phyloP scores from a whole-genome alignment of 352 stramenopile species.

The Phytophthora podocarpi region DNA sequence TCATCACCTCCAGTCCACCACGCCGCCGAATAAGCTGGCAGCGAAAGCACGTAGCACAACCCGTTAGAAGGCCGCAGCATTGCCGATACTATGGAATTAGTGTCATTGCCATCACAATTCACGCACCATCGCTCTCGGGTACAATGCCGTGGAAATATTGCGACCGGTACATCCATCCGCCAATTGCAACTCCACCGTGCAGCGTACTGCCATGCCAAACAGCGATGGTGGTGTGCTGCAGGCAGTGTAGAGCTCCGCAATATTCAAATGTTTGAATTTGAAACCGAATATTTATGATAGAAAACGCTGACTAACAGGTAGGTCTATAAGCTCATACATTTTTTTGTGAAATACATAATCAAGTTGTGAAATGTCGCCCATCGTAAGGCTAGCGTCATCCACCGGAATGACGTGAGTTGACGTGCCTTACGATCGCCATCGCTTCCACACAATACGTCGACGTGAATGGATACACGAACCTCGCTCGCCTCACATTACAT shows the following conservation, averaged over 20 bases:
- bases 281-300: slow-evolving; percentile 1
- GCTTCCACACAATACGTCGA: too few species aligned
- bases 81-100: too few species aligned
- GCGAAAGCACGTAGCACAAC: too few species aligned
- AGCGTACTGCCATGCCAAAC: slow-evolving; percentile 42
- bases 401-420: slow-evolving; percentile 9
- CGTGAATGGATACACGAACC: too few species aligned
- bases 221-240: too few species aligned
- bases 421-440: slow-evolving; percentile 6
- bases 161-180: slow-evolving; percentile 54
- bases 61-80: too few species aligned
- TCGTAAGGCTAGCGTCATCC: slow-evolving; percentile 10
- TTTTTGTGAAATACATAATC: too few species aligned
- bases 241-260: too few species aligned
- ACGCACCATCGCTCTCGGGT: slow-evolving; percentile 40
- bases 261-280: slow-evolving; percentile 25
- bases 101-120: too few species aligned
- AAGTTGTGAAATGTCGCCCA: slow-evolving; percentile 4
- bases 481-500: too few species aligned
- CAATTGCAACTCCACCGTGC: slow-evolving; percentile 66
- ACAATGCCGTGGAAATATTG: slow-evolving; percentile 49
- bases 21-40: slow-evolving; percentile 51
- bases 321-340: too few species aligned
- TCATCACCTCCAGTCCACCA: slow-evolving; percentile 59
- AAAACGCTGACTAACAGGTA: too few species aligned